Percentiles rank a stretch among this genome's conserved stretches.
These are phyloP conservation scores for Teratosphaeria gauchensis DNA, from an alignment of 2,329 filamentous ascomycete species.

Conservation along the genomic window DNA sequence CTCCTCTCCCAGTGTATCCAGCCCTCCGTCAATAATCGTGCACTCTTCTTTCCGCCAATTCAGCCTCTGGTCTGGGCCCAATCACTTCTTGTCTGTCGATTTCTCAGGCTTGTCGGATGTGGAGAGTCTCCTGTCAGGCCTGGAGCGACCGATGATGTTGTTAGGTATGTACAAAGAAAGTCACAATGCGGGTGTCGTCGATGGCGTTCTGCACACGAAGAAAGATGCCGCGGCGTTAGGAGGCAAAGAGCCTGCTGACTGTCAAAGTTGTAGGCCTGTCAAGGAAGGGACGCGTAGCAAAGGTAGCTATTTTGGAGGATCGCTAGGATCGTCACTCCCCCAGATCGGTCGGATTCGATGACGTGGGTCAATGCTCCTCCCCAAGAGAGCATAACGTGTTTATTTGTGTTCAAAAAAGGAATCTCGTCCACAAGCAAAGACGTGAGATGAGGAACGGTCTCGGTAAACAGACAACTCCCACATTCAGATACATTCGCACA, in stretches of 20 bases:
- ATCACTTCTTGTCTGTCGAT: background rate
- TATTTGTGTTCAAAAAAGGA: background rate
- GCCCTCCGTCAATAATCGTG: conserved; percentile 3
- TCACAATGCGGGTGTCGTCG: background rate
- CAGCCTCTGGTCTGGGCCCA: background rate
- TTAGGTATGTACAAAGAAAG: background rate
- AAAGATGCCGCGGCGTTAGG: background rate
- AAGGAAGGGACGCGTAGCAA: background rate
- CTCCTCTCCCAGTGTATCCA: background rate
- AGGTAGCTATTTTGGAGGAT: background rate
- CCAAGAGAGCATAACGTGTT: background rate
- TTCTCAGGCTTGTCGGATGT: background rate
- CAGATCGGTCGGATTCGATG: background rate
- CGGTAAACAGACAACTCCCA: no score
- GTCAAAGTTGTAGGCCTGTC: background rate
- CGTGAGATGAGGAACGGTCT: no score
- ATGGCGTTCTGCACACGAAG: background rate
- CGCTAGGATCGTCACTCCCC: background rate
- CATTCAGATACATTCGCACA: no score
- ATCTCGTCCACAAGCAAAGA: background rate
- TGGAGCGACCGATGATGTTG: background rate
- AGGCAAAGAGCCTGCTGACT: background rate
- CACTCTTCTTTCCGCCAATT: background rate
- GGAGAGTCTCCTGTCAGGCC: background rate
- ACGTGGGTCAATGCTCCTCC: background rate